These are phyloP conservation scores for Pythium diclinum DNA, from an alignment of 352 stramenopile genomes.

Conservation along the genomic window DNA sequence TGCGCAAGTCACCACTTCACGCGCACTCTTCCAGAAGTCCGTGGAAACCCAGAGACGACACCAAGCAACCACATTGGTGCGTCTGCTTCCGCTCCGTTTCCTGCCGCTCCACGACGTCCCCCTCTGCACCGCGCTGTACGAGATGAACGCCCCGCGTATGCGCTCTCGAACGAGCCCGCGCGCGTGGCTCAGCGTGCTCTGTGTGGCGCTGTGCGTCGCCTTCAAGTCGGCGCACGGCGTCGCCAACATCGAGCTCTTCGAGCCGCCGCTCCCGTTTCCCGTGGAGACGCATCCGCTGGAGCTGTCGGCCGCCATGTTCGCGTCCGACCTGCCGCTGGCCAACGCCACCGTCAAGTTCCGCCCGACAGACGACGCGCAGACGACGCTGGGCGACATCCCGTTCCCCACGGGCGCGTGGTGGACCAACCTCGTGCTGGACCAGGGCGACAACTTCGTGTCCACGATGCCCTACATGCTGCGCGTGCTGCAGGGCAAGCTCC, in stretches of 20 bases:
- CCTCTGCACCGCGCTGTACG: not conserved
- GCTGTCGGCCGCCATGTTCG: constrained; percentile 50
- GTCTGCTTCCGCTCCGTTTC: not conserved
- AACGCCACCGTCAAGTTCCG: constrained; percentile 20
- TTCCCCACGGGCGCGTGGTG: constrained; percentile 82
- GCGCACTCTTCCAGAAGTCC: not conserved
- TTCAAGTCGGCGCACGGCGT: constrained; percentile 6
- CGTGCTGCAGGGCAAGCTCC: constrained; percentile 51
- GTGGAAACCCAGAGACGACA: not conserved
- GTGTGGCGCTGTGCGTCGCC: constrained; percentile 8
- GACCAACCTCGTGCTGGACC: constrained; percentile 75
- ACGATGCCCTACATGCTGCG: constrained; percentile 69
- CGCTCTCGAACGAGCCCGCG: constrained; percentile 8
- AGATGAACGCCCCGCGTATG: constrained; percentile 5
- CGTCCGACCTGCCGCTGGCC: constrained; percentile 33
- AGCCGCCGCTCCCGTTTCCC: constrained; percentile 44
- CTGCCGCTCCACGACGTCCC: not conserved
- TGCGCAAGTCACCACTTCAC: not conserved
- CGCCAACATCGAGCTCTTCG: constrained; percentile 21
- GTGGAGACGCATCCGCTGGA: constrained; percentile 48
- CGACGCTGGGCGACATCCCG: constrained; percentile 42
- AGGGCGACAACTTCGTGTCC: constrained; percentile 54
- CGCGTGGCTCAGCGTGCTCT: constrained; percentile 19
- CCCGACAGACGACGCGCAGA: constrained; percentile 21
- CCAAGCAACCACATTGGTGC: not conserved